Base-by-base conservation (phyloP, 202 grass and related monocot species). In the Digitaria exilis region DNA sequence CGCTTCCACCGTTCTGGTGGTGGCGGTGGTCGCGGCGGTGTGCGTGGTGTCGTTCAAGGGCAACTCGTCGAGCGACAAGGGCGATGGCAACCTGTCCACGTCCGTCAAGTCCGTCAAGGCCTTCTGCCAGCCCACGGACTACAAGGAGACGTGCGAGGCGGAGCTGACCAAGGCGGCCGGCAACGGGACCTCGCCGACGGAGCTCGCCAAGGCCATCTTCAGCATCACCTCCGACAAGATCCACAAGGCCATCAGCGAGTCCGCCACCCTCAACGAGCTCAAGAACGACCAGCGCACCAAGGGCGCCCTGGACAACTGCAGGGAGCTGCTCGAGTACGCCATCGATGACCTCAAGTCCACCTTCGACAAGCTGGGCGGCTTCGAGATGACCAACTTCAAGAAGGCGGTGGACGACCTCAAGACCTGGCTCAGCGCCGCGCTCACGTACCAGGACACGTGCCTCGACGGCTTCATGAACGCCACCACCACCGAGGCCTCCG, bases 381-480 rank as follows among this genome's bases (percentile, higher is more conserved):
- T 98, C 80, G 84, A 93, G 79, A 88, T 92, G 86, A 88, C 80
- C 58, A 88, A 93, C 73, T 87, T 93, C 80, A 64, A 87, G 7
- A 82, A 90, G 82, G 91, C 91, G 34, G 82, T 89, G 1, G 85
- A 84, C 50, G 96, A 98, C 83, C 96, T 98, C 80, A 88, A 60
- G 85, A 91, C 91, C 8, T 98, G 96, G 96, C 90, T 98, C 45
- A 85, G 82, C 75, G 93, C 92, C 3, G 89, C 87, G 35, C 84
- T 95, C 11, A 98, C 96, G 2, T 95, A 95, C 88, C 89, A 98
- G 90, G 91, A 88, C 78, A 98, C 96, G 0, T 98, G 96, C 85
- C 70, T 98, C 16, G 96, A 95, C 64, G 92, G 96, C 3, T 98
- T 98, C 85, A 9, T 75, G 2, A 90, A 90, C 80, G 84, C 90